Conservation (phyloP, 2,329 filamentous ascomycete genomes). For the Fusarium penzigii region DNA sequence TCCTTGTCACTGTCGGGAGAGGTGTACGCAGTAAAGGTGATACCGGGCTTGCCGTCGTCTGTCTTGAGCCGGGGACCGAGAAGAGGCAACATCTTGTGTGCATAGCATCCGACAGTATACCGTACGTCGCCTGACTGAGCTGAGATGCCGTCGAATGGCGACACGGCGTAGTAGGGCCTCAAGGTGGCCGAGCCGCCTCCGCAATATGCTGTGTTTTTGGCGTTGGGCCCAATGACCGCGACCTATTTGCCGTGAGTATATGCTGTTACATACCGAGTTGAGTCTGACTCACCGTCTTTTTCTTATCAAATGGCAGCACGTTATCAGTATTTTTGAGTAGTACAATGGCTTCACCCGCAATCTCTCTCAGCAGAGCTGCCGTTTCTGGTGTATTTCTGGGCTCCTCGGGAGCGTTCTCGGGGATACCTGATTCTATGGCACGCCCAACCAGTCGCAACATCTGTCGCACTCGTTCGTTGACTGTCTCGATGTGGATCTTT, state of each 20-base stretch:
- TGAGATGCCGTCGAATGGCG: conserved; percentile 2
- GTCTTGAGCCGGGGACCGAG: conserved; percentile 1
- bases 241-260: background rate
- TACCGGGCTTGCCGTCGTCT: background rate
- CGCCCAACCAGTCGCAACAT: background rate
- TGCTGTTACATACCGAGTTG: background rate
- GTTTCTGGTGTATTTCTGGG: background rate
- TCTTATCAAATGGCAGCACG: background rate
- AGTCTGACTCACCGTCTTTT: background rate
- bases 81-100: conserved; percentile 2
- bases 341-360: background rate
- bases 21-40: conserved; percentile 1
- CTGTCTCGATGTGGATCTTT: background rate
- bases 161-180: background rate
- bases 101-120: background rate
- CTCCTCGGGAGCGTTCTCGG: background rate
- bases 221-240: background rate
- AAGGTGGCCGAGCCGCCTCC: conserved; percentile 3
- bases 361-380: background rate
- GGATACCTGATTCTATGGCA: background rate
- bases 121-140: background rate
- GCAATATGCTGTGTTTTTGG: background rate
- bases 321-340: background rate
- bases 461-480: conserved; percentile 1
- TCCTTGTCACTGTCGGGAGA: background rate